A percentile compares a stretch with the other conserved stretches of the same genome.
phyloP scores from a whole-genome alignment of 257 asterid genomes.

The Solanum ossicruentum region DNA sequence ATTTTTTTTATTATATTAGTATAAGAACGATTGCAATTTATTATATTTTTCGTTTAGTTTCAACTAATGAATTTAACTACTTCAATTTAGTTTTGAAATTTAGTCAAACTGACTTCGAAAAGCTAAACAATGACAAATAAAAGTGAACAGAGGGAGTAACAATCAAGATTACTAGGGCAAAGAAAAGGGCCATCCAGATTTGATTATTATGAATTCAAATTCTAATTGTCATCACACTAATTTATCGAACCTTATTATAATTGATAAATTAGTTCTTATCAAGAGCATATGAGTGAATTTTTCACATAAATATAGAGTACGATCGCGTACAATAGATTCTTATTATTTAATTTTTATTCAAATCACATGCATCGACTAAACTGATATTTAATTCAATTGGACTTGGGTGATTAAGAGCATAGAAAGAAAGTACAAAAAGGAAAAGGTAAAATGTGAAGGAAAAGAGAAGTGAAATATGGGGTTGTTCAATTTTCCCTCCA shows the following conservation, averaged over 20 bases:
- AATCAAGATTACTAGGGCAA: neutral
- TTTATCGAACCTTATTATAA: neutral
- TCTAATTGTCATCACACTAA: neutral
- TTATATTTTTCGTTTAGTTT: too few relatives aligned
- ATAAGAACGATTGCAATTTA: too few relatives aligned
- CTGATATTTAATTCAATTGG: neutral
- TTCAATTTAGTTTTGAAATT: too few relatives aligned
- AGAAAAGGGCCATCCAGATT: neutral
- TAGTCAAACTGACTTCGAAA: too few relatives aligned
- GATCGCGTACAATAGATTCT: accelerated
- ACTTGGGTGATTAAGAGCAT: neutral
- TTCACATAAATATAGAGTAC: too few relatives aligned
- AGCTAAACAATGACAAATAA: too few relatives aligned
- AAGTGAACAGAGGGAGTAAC: neutral
- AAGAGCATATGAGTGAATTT: too few relatives aligned
- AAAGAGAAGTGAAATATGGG: neutral
- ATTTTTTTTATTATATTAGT: too few relatives aligned
- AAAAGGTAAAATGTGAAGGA: neutral
- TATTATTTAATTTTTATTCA: accelerated
- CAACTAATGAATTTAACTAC: too few relatives aligned
- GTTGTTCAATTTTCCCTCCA: neutral
- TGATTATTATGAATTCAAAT: neutral
- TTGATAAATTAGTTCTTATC: neutral
- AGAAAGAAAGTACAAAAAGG: neutral
- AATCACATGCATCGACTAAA: too few relatives aligned